Percentiles rank a stretch among this genome's conserved stretches.
Conservation (phyloP, 2,329 filamentous ascomycete genomes). For the Calonectria montana region DNA sequence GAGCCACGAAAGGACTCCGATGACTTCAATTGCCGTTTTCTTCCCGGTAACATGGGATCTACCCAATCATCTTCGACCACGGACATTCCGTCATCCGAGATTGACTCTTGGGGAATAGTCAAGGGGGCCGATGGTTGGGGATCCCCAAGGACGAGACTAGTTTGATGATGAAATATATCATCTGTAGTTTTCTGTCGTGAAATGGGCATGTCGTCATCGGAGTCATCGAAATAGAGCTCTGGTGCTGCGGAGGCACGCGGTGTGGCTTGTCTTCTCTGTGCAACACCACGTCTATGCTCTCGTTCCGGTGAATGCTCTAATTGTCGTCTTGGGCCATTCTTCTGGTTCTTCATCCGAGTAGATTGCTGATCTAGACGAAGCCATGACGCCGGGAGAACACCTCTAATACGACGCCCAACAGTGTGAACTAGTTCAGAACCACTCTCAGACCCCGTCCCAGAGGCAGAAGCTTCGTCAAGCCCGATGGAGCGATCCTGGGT, state of each 20-base stretch:
- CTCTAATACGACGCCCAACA: conserved; percentile 62
- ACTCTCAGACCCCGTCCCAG: conserved; percentile 49
- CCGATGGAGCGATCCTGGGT: background rate
- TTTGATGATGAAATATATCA: conserved; percentile 42
- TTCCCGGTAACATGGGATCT: conserved; percentile 61
- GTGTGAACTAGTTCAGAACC: conserved; percentile 56
- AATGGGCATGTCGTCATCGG: conserved; percentile 53
- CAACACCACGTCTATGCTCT: conserved; percentile 60
- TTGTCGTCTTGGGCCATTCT: conserved; percentile 42
- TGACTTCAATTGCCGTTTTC: conserved; percentile 53
- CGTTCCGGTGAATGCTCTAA: conserved; percentile 51
- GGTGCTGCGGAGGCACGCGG: conserved; percentile 41
- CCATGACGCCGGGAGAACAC: conserved; percentile 76
- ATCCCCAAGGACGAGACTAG: conserved; percentile 35
- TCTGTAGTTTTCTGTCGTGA: conserved; percentile 34
- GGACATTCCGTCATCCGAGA: conserved; percentile 48
- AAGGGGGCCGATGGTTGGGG: background rate
- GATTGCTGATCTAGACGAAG: conserved; percentile 67
- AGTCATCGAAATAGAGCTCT: conserved; percentile 59
- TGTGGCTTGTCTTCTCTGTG: conserved; percentile 54
- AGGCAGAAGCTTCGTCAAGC: conserved; percentile 27
- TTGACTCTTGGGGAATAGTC: conserved; percentile 15
- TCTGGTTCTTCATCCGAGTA: conserved; percentile 46
- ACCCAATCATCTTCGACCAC: conserved; percentile 64
- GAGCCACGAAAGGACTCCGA: conserved; percentile 38